A percentile compares a stretch with the other conserved stretches of the same genome.
Evolutionary conservation across 352 stramenopile species (phyloP).

Genomic region (Globisporangium mamillatum): DNA sequence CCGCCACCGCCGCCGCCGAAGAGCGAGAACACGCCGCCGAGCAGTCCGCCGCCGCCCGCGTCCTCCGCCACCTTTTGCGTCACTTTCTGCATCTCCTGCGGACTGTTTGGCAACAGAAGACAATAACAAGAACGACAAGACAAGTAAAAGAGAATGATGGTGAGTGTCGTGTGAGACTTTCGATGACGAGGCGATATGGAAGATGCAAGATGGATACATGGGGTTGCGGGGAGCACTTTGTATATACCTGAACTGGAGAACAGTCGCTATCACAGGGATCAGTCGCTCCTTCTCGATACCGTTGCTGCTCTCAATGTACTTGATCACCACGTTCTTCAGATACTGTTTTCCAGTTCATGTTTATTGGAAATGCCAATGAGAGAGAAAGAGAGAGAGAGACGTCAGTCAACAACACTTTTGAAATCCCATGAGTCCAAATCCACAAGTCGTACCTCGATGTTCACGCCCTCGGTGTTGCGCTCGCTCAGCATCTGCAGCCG

Average conservation of each 20-base stretch:
- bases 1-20: conserved; percentile 38
- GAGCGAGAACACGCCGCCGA: conserved; percentile 74
- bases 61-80: conserved; percentile 34
- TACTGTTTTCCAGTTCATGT: conserved; percentile 39
- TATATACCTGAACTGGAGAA: conserved; percentile 61
- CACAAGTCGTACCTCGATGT: conserved; percentile 50
- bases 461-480: conserved; percentile 40
- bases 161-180: not conserved
- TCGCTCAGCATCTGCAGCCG: conserved; percentile 47
- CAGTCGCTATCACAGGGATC: conserved; percentile 71
- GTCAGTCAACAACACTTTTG: not conserved
- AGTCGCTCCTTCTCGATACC: conserved; percentile 71
- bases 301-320: conserved; percentile 80
- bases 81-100: conserved; percentile 62
- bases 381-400: not conserved
- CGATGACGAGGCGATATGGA: not conserved
- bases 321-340: conserved; percentile 83
- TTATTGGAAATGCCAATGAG: not conserved
- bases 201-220: not conserved
- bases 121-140: too few species aligned
- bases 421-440: too few species aligned
- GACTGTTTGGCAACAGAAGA: conserved; percentile 22
- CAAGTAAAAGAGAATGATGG: not conserved
- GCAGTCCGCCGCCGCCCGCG: conserved; percentile 36
- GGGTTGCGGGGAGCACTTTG: not conserved